phyloP scores from a whole-genome alignment of 805 yeast species.

The Dipodascopsis uninucleata region DNA sequence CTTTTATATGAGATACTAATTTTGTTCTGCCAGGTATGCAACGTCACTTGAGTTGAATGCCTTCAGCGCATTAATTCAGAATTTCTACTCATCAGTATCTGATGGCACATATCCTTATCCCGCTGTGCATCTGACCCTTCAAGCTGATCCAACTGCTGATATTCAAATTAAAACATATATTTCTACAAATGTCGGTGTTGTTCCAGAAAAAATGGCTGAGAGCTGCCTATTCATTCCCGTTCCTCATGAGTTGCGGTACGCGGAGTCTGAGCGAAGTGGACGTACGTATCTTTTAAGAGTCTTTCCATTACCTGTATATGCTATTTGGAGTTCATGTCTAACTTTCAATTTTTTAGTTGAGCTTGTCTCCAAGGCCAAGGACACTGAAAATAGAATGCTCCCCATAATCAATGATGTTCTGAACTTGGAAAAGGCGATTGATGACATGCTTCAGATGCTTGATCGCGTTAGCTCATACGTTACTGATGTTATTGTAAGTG shows the following conservation, averaged over 20 bases:
- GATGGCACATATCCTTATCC: conserved; percentile 72
- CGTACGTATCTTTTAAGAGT: conserved; percentile 46
- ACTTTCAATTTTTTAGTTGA: conserved; percentile 26
- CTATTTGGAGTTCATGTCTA: not conserved
- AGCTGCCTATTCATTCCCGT: conserved; percentile 71
- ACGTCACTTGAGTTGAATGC: conserved; percentile 58
- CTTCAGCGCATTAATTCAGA: conserved; percentile 74
- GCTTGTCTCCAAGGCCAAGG: conserved; percentile 37
- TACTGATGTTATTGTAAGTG: conserved; percentile 25
- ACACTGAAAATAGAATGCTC: conserved; percentile 34
- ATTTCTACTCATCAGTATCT: conserved; percentile 63
- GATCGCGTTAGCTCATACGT: conserved; percentile 41
- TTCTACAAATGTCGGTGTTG: conserved; percentile 68
- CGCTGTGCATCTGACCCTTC: conserved; percentile 73
- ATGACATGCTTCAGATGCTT: conserved; percentile 39
- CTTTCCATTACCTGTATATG: conserved; percentile 33
- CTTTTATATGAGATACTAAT: not conserved
- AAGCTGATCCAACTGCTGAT: conserved; percentile 50
- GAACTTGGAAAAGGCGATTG: conserved; percentile 37
- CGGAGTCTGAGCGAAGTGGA: conserved; percentile 57
- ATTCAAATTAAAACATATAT: conserved; percentile 67
- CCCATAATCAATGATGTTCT: conserved; percentile 36
- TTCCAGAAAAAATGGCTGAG: conserved; percentile 35
- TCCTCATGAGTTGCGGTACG: conserved; percentile 58
- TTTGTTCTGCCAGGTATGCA: conserved; percentile 28